Base-by-base conservation (phyloP, 148 eudicot genomes). In the Persicaria tinctoria region DNA sequence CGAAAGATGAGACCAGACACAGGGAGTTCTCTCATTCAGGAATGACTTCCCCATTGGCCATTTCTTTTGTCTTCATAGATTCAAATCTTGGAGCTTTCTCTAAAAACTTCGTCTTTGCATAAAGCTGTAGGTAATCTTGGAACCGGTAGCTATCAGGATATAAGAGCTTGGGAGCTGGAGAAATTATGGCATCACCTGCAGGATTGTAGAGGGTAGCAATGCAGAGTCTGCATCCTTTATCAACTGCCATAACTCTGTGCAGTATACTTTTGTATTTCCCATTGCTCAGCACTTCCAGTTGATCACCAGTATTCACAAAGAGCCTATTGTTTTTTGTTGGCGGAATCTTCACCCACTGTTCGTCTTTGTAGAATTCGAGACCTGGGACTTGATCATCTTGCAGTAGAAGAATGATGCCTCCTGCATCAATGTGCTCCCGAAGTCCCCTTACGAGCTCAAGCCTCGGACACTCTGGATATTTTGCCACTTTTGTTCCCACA, bases 191-290 rank as follows among this genome's bases (percentile, higher is more conserved):
- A 72, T 90, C 93, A 17, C 84, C 86, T 5, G 91, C 83, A 32
- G 97, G 97, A 78, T 92, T 92, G 62, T 92, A 92, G 76, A 92
- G 90, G n/a, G 93, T 90, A 50, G 97, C 97, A 14, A 92, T 78
- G 0, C 96, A 92, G 59, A 90, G 81, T 68, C 97, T 79, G 77
- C 89, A 87, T 18, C 96, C 97, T 2, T 72, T 75, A 77, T 90
- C 82, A 23, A 80, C 84, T 2, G 97, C 84, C 85, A 90, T 85
- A 50, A 92, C 91, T 4, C 93, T 84, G 78, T 90, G 97, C 77
- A 85, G 6, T 62, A 79, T 72, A 76, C 97, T 92, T 83, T 87
- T 90, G 75, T 92, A 92, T 64, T 51, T 79, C 16, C 97, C 97
- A 38, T 92, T 90, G 63, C 90, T 88, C 20, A 92, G 20, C 12